Evolutionary conservation across 768 basidiomycete genomes (phyloP), one percentile per base, ranked within the genome.

Genomic region (Pholiota microspora): DNA sequence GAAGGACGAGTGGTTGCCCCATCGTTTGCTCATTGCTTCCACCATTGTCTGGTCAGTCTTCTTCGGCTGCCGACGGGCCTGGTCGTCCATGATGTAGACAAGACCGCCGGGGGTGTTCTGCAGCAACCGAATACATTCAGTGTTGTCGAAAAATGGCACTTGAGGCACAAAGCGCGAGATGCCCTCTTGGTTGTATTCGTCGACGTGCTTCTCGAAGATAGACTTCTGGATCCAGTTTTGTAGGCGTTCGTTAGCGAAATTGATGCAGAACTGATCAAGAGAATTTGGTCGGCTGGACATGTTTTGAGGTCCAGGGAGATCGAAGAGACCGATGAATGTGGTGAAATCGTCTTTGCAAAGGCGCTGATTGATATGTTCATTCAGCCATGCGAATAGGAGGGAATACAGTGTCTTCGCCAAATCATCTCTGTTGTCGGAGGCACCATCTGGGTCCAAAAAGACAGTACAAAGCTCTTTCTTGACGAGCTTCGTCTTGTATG

Each of bases 381-480:
- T 96, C 55, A 98, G 71, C 95, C 95, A 98, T 2, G 92, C 86
- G 64, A 98, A 98, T 16, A 98, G 81, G 2, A 99, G 82, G 3
- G 94, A 93, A 67, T 98, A 98, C 0, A 98, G 80, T 0, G 92
- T 89, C 68, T 94, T 89, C 16, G 95, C 92, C 32, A 99, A 85
- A 68, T 96, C 93, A 65, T 98, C 96, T 42, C 95, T 78, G 61
- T 98, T 97, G 64, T 90, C 88, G 0, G 92, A 87, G 2, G 96
- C 93, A 50, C 91, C 92, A 65, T 98, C 95, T 0, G 91, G 86
- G 66, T 98, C 95, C 42, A 98, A 81, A 74, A 98, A 97, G 24
- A 97, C 87, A 0, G 94, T 97, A 70, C 94, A 97, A n/a, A 97
- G 77, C 71, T 98, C 95, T 73, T 94, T 97, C 69, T 93, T 90